Percentiles rank a stretch among this genome's conserved stretches.
Evolutionary conservation across 495 filamentous ascomycete species (phyloP).

Genomic region (Penicillium canescens): DNA sequence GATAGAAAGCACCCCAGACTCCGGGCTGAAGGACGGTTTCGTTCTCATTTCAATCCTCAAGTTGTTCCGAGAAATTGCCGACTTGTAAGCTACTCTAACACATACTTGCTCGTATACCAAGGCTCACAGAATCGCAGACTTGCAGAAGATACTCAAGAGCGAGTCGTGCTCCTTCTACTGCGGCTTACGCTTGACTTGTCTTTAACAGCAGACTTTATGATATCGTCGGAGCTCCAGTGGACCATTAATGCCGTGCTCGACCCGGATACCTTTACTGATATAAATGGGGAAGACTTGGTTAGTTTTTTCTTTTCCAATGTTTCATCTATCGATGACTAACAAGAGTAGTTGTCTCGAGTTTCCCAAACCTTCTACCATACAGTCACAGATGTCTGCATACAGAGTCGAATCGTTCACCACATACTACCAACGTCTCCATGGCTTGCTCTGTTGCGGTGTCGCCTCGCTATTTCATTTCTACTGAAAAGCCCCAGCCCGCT

Average conservation of each 20-base stretch:
- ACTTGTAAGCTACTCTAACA: constrained; percentile 22
- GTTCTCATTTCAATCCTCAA: constrained; percentile 25
- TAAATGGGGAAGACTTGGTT: constrained; percentile 33
- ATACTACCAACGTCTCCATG: constrained; percentile 55
- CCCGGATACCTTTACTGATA: constrained; percentile 35
- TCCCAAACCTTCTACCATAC: constrained; percentile 52
- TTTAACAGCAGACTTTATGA: constrained; percentile 39
- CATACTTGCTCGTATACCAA: not conserved
- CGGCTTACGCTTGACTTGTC: constrained; percentile 61
- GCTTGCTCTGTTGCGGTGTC: constrained; percentile 62
- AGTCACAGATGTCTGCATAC: constrained; percentile 51
- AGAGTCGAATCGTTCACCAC: constrained; percentile 58
- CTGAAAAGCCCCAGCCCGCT: constrained; percentile 53
- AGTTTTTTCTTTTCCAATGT: not conserved
- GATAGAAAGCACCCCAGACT: constrained; percentile 1
- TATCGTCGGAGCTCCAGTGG: constrained; percentile 47
- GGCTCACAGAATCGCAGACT: constrained; percentile 28
- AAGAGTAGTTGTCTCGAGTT: constrained; percentile 51
- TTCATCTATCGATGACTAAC: constrained; percentile 13
- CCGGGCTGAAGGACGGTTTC: constrained; percentile 7
- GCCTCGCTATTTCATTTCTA: constrained; percentile 73
- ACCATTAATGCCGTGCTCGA: constrained; percentile 37
- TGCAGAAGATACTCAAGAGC: constrained; percentile 31
- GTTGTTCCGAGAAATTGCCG: constrained; percentile 32
- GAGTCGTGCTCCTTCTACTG: constrained; percentile 46